Conservation (phyloP, 2,329 filamentous ascomycete species). For the Cytospora schulzeri region DNA sequence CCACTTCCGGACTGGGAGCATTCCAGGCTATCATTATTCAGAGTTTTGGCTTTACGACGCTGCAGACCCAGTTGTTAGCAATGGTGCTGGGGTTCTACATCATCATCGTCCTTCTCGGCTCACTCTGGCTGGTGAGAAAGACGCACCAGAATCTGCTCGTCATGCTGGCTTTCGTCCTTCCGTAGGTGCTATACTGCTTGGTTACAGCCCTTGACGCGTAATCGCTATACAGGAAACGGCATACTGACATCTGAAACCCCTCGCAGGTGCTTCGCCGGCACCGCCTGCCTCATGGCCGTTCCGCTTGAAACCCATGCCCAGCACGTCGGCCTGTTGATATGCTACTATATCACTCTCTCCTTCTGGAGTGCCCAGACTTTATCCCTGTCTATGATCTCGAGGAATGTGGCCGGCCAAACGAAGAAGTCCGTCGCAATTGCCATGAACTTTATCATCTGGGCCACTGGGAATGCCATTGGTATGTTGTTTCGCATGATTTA, state of each 20-base stretch:
- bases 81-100: conserved; percentile 78
- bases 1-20: conserved; percentile 71
- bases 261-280: conserved; percentile 68
- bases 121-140: conserved; percentile 69
- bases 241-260: conserved; percentile 10
- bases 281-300: conserved; percentile 71
- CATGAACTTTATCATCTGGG: conserved; percentile 71
- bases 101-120: conserved; percentile 67
- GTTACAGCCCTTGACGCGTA: neutral
- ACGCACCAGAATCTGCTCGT: conserved; percentile 68
- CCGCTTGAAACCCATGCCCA: conserved; percentile 58
- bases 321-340: conserved; percentile 68
- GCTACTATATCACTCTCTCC: conserved; percentile 75
- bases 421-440: conserved; percentile 72
- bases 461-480: conserved; percentile 67
- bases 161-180: conserved; percentile 68
- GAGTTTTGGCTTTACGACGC: conserved; percentile 63
- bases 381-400: conserved; percentile 65
- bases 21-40: conserved; percentile 77
- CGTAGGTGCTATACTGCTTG: conserved; percentile 46
- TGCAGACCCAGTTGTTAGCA: conserved; percentile 72
- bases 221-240: neutral
- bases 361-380: conserved; percentile 77
- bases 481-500: conserved; percentile 28
- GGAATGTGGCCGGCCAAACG: conserved; percentile 72